Conservation (phyloP, 2,329 filamentous ascomycete species). For the Lachnellula hyalina region DNA sequence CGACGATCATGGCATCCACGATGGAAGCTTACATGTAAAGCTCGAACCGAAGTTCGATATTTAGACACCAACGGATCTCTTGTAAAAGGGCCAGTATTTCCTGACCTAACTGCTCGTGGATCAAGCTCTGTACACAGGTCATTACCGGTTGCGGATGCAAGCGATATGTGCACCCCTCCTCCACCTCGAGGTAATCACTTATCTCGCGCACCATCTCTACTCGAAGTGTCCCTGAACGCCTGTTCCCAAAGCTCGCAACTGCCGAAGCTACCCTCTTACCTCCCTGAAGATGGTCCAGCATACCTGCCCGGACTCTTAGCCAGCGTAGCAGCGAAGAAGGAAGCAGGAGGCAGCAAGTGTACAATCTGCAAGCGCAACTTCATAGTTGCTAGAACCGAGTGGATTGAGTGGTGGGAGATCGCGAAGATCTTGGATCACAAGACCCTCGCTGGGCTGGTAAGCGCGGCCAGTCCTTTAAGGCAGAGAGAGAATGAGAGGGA, state of each 20-base stretch:
- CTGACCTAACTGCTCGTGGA: slow-evolving; percentile 2
- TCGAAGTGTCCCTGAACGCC: slow-evolving; percentile 27
- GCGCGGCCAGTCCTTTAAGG: slow-evolving; percentile 20
- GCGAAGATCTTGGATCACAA: slow-evolving; percentile 15
- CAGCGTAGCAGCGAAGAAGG: slow-evolving; percentile 35
- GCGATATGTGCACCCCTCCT: slow-evolving; percentile 19
- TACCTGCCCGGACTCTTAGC: slow-evolving; percentile 20
- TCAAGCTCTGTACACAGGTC: background rate
- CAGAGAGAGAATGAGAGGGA: slow-evolving; percentile 28
- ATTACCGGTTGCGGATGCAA: slow-evolving; percentile 15
- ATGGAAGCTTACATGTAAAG: slow-evolving; percentile 27
- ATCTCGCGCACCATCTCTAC: slow-evolving; percentile 28
- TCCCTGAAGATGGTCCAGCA: slow-evolving; percentile 20
- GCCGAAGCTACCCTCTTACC: slow-evolving; percentile 18
- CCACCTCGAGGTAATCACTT: slow-evolving; percentile 7
- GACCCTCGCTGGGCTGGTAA: slow-evolving; percentile 8
- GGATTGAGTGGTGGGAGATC: slow-evolving; percentile 58
- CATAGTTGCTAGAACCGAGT: slow-evolving; percentile 48
- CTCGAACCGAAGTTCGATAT: slow-evolving; percentile 27
- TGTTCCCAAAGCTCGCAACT: slow-evolving; percentile 22
- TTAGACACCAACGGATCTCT: slow-evolving; percentile 24
- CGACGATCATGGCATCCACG: slow-evolving; percentile 14
- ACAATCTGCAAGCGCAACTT: slow-evolving; percentile 45
- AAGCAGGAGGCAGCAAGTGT: slow-evolving; percentile 46
- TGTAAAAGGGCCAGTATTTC: slow-evolving; percentile 26